Evolutionary conservation across 2,329 filamentous ascomycete genomes (phyloP), one percentile per base, ranked within the genome.

Genomic region (Fusarium aywerte): DNA sequence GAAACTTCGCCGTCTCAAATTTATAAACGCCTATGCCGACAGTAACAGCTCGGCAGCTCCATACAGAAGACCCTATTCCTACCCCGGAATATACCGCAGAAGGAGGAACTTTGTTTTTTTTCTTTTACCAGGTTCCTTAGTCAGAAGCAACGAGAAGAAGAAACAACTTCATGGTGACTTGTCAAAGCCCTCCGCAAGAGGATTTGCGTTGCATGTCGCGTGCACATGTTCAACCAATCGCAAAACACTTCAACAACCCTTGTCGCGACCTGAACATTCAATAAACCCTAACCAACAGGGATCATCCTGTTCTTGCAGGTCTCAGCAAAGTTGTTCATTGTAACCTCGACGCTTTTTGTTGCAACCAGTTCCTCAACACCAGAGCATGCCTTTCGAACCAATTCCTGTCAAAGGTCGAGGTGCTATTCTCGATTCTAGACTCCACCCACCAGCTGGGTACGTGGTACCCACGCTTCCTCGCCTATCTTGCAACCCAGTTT

Each of bases 191-290:
- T 35, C 47, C 48, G 36, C 43, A 64, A 50, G 13, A 35, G 40
- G 51, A 49, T 58, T 68, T 62, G 48, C 49, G 42, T 49, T 62
- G 55, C 40, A 55, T 50, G 44, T 67, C 66, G 62, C 57, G 57
- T 69, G 65, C 57, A 33, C 25, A 32, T 50, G 16, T 12, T 21
- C 35, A 42, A n/a, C 66, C 66, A 69, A 68, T 68, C 45, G 52
- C 45, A 38, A 55, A 38, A 49, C 38, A 20, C 15, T 23, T 43
- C 39, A 39, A 16, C 32, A 67, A 40, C 52, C 57, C 65, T 63
- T 27, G 57, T 20, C 38, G 36, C 58, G 51, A 47, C 51, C 61
- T 58, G 44, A 68, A 66, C 65, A 68, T 68, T 66, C 56, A 21
- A 69, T 67, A 50, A 62, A 48, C 55, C 56, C 65, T 49, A 54